Base-by-base conservation (phyloP, 192 early-diverging fungal genomes). In the Coemansia sp. region DNA sequence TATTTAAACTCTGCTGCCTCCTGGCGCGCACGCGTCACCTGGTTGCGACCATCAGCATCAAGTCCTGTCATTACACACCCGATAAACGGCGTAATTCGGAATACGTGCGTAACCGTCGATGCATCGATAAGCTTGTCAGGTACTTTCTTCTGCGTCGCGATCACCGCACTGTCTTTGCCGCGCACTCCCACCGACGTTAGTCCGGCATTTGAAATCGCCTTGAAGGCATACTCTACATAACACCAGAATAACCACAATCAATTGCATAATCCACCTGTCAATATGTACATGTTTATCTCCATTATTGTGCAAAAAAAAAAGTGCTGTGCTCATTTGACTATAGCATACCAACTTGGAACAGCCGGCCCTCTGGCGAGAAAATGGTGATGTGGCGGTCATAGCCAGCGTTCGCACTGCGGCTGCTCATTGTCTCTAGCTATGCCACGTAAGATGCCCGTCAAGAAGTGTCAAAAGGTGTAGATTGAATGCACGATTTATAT, bases 381-480 rank as follows among this genome's bases (percentile, higher is more conserved):
- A 99, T 92, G 59, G 98, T 98, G 75, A 99, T 98, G 73, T 98
- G 96, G 61, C 98, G 91, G 85, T 99, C 98, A 82, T 99, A 96
- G 67, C 94, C 93, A 23, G 85, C 75, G 44, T 65, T 75, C 51
- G 79, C 67, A n/a, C 74, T 73, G 54, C 73, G 80, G 51, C 50
- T 73, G 72, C 75, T 74, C 80, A 82, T 82, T 68, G 26, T 68
- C 30, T 16, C 14, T 44, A 44, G 38, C 38, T 44, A 44, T 44
- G 38, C 38, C 38, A 44, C 38, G 14, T 25, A 10, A 44, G 38
- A 44, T 44, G 38, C 38, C 28, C 16, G 12, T 44, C 14, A 44
- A 44, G 4, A 14, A 44, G 38, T 2, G 12, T 44, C 14, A 44
- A 14, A 44, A 44, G 12, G 14, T 16, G 38, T 44, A 44, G 38